These are phyloP conservation scores for Coniosporium apollinis DNA, from an alignment of 495 filamentous ascomycete genomes.

Conservation along the genomic window DNA sequence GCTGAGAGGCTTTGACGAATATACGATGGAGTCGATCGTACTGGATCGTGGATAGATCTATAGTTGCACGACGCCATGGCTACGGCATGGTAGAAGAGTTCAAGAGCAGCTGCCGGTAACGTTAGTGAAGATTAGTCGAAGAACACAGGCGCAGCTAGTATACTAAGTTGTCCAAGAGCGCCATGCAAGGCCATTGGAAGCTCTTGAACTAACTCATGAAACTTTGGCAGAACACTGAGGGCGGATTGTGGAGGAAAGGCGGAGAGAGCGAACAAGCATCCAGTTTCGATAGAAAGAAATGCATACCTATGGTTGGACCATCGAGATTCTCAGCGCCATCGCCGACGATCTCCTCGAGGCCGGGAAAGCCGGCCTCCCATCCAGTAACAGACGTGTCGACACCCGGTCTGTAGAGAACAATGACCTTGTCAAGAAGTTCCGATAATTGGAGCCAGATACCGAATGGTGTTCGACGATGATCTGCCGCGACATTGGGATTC, in stretches of 20 bases:
- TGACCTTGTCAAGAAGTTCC: constrained; percentile 43
- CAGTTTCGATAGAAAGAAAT: constrained; percentile 11
- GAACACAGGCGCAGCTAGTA: too few relatives aligned
- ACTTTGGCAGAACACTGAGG: too few relatives aligned
- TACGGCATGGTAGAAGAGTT: constrained; percentile 54
- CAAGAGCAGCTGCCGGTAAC: constrained; percentile 42
- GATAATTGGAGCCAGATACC: constrained; percentile 36
- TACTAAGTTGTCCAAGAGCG: too few relatives aligned
- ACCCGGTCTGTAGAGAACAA: constrained; percentile 47
- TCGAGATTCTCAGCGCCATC: constrained; percentile 14
- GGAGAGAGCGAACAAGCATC: constrained; percentile 1
- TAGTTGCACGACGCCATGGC: constrained; percentile 41
- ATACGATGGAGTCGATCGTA: constrained; percentile 31
- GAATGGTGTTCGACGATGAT: constrained; percentile 23
- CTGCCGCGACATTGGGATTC: constrained; percentile 11
- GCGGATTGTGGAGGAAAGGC: too few relatives aligned
- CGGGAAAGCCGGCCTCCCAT: constrained; percentile 41
- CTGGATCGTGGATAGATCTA: constrained; percentile 24
- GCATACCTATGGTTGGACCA: constrained; percentile 24
- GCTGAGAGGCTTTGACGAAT: constrained; percentile 47
- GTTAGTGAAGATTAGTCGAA: too few relatives aligned
- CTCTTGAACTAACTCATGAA: too few relatives aligned
- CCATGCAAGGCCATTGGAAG: too few relatives aligned
- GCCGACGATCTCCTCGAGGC: constrained; percentile 50
- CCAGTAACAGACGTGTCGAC: constrained; percentile 25